Base-by-base conservation (phyloP, 192 early-diverging fungal genomes). In the Backusella macrospora region DNA sequence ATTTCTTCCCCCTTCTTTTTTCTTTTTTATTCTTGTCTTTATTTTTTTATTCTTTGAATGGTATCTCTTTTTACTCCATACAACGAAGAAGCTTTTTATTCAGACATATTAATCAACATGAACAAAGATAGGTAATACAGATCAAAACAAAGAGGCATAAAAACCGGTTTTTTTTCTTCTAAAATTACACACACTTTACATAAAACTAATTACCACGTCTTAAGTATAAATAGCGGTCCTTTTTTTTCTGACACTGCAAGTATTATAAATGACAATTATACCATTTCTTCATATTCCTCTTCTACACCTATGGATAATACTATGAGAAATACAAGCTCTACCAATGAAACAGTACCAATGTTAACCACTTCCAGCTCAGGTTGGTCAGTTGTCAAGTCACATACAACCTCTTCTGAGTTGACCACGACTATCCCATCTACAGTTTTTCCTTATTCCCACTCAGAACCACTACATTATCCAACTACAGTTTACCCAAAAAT, bases 81-180 rank as follows among this genome's bases (percentile, higher is more conserved):
- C 10, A 55, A 16, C 18, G 52, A 55, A 23, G 52, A 55, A 55
- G 16, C 18, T 1, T 55, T 55, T 55, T 55, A 55, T 55, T 55
- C 52, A 23, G 52, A 59, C 21, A 12, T 23, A 9, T 23, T 59
- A 59, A 59, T 46, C 10, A 46, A 46, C 14, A 46, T 59, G 52
- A 59, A 59, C 52, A 59, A 59, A 59, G 52, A 59, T 18, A 59
- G 52, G 52, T 59, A 59, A 59, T 10, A 59, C 26, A 26, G 52
- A 23, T 59, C 18, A 59, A 59, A 59, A 59, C 52, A 59, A 59
- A 59, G 12, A 59, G 26, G 52, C 52, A 59, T 0, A 23, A 26
- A 59, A 59, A 59, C 52, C 52, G 21, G 52, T 59, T 59, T 59
- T 59, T 55, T 59, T 59, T n/a, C n/a, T 59, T 59, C 52, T 59